A percentile compares a stretch with the other conserved stretches of the same genome.
phyloP scores from a whole-genome alignment of 169 alveolate species.

The Plasmodium inui region DNA sequence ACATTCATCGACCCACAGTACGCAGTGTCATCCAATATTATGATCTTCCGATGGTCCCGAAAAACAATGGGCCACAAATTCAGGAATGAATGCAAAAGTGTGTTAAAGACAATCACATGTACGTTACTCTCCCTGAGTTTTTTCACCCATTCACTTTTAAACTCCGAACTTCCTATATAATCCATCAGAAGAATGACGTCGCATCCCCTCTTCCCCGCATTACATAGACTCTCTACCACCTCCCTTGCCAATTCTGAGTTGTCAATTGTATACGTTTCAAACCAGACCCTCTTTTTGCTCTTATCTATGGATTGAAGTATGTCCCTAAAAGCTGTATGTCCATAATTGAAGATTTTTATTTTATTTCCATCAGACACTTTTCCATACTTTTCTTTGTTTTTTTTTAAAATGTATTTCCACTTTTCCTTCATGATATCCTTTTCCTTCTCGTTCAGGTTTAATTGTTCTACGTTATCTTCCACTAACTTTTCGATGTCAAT shows the following conservation, averaged over 20 bases:
- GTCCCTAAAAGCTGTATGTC: conserved; percentile 35
- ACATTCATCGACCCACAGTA: conserved; percentile 89
- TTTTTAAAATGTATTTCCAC: conserved; percentile 37
- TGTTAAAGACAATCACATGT: conserved; percentile 74
- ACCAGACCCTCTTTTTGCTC: conserved; percentile 86
- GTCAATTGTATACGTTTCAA: conserved; percentile 90
- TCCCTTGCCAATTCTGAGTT: conserved; percentile 83
- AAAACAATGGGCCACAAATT: conserved; percentile 81
- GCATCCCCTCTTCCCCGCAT: conserved; percentile 89
- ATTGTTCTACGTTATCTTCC: conserved; percentile 14
- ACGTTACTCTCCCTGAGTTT: conserved; percentile 29
- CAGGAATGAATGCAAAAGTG: conserved; percentile 49
- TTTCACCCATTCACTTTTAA: conserved; percentile 75
- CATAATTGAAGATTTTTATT: conserved; percentile 73
- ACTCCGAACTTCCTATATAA: conserved; percentile 74
- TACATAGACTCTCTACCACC: conserved; percentile 82
- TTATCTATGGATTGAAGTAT: conserved; percentile 73
- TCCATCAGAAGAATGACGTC: conserved; percentile 86
- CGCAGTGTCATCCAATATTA: conserved; percentile 84
- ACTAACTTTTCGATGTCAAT: conserved; percentile 11
- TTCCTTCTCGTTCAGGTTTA: conserved; percentile 1
- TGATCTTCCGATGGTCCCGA: conserved; percentile 87
- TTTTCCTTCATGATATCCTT: conserved; percentile 1
- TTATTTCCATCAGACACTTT: conserved; percentile 77
- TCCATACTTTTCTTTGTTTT: conserved; percentile 71